Evolutionary conservation across 768 basidiomycete genomes (phyloP).

Genomic region (Lentinula detonsa): DNA sequence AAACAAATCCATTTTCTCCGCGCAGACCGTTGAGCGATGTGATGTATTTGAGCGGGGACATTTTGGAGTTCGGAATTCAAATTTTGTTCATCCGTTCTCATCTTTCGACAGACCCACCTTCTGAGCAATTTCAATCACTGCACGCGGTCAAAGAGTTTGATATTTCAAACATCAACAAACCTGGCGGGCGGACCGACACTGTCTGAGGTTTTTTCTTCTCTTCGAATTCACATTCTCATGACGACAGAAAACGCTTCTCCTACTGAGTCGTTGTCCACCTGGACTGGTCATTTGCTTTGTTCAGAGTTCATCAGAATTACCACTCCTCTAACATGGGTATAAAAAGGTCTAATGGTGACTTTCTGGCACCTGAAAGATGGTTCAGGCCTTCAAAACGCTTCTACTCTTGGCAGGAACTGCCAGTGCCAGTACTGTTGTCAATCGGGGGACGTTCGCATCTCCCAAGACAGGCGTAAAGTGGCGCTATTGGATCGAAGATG

Average conservation of each 20-base stretch:
- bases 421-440: not conserved
- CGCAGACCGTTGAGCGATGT: no score
- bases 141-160: no score
- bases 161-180: no score
- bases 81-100: no score
- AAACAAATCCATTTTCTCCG: no score
- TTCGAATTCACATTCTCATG: no score
- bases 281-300: not conserved
- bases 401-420: not conserved
- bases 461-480: conserved; percentile 5
- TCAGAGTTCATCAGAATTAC: not conserved
- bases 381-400: not conserved
- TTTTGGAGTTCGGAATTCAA: no score
- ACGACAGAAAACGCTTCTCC: not conserved
- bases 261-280: not conserved
- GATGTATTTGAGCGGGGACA: no score
- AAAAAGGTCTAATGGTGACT: not conserved
- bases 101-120: no score
- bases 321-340: not conserved
- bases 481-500: conserved; percentile 13
- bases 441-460: not conserved
- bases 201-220: not conserved
- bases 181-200: no score
- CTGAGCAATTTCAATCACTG: no score
- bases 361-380: not conserved